Conservation (phyloP, 192 early-diverging fungal species). For the Funneliformis mosseae region DNA sequence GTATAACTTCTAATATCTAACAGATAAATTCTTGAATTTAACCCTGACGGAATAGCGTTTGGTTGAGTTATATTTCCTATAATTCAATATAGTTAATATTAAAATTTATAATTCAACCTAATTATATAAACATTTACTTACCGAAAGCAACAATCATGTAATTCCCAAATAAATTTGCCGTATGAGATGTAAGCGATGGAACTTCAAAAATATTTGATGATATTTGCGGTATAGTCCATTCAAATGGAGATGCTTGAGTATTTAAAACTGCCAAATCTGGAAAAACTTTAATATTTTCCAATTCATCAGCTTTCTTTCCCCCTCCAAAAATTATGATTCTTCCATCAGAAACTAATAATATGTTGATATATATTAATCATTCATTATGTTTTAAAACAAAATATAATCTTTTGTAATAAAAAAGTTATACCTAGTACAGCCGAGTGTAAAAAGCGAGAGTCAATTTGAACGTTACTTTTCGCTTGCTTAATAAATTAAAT, state of each 20-base stretch:
- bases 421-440: background rate
- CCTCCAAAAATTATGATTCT: background rate
- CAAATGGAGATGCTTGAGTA: background rate
- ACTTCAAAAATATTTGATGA: background rate
- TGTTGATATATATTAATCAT: too few species aligned
- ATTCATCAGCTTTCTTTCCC: background rate
- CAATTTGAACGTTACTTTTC: background rate
- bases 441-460: background rate
- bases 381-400: too few species aligned
- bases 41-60: background rate
- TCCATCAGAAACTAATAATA: background rate
- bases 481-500: background rate
- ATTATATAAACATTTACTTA: background rate
- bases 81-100: background rate
- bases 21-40: background rate
- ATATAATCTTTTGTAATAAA: background rate
- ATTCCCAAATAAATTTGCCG: background rate
- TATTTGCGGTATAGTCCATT: background rate
- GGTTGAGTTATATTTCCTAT: background rate
- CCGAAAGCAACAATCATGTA: constrained; percentile 5
- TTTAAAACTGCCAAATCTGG: background rate
- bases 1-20: background rate
- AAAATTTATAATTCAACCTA: background rate
- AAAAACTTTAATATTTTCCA: background rate
- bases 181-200: background rate